phyloP scores from a whole-genome alignment of 2,329 filamentous ascomycete species.

The Neonectria magnoliae region DNA sequence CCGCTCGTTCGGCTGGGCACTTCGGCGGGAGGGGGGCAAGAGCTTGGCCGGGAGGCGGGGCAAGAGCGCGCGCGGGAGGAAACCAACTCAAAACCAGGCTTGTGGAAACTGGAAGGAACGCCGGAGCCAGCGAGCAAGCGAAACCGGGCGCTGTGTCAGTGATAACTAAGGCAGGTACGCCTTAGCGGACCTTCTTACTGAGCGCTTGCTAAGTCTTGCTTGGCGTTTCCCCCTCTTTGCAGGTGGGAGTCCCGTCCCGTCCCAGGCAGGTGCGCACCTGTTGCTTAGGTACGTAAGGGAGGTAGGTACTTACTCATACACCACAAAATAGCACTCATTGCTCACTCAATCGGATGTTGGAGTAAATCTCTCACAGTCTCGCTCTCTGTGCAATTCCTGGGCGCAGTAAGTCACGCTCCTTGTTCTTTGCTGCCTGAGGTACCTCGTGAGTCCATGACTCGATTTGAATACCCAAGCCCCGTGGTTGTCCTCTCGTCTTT shows the following conservation, averaged over 20 bases:
- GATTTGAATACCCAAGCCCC: conserved; percentile 15
- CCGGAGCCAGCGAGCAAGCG: conserved; percentile 15
- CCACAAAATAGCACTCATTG: conserved; percentile 5
- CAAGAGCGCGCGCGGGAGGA: not conserved
- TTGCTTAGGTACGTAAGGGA: not conserved
- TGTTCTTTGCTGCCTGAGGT: not conserved
- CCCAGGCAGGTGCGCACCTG: not conserved
- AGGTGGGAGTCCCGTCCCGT: not conserved
- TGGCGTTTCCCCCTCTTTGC: conserved; percentile 9
- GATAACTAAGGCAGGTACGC: conserved; percentile 7
- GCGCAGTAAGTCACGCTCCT: not conserved
- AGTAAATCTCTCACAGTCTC: conserved; percentile 12
- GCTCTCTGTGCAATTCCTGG: not conserved
- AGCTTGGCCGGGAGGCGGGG: conserved; percentile 11
- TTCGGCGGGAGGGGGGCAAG: not conserved
- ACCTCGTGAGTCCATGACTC: not conserved
- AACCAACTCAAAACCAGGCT: not conserved
- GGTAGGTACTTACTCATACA: not conserved
- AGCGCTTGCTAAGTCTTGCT: conserved; percentile 23
- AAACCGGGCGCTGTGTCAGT: conserved; percentile 1
- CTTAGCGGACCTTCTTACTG: conserved; percentile 8
- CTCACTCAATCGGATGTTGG: not conserved
- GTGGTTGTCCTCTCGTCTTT: not conserved
- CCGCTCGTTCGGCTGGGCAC: not conserved
- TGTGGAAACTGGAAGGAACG: conserved; percentile 14